Conservation (phyloP, 768 basidiomycete species). For the Gloeopeniophorella convolvens region DNA sequence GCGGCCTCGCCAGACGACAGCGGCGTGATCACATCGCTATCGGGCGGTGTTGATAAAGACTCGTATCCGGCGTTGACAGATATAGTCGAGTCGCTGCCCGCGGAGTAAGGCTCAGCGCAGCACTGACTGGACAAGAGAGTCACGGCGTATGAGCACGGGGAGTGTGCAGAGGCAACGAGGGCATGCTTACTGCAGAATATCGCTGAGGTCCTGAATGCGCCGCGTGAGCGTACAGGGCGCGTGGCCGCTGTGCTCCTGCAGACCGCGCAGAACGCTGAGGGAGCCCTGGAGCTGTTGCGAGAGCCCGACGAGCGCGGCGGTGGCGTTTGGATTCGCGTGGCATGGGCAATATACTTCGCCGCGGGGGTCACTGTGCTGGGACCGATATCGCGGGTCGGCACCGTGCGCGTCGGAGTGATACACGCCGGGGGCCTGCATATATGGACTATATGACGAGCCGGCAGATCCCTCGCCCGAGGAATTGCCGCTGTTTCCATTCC, state of each 20-base stretch:
- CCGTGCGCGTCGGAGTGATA: constrained; percentile 12
- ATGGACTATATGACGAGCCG: constrained; percentile 21
- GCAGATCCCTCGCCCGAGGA: constrained; percentile 18
- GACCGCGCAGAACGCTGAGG: constrained; percentile 13
- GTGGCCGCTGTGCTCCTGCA: constrained; percentile 18
- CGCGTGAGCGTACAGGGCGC: constrained; percentile 13
- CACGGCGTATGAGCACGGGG: not conserved
- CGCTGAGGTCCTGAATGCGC: constrained; percentile 20
- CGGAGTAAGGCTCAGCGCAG: constrained; percentile 11
- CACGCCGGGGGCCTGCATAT: constrained; percentile 16
- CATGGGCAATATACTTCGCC: constrained; percentile 17
- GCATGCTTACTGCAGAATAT: constrained; percentile 17
- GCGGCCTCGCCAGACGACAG: constrained; percentile 21
- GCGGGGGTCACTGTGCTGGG: constrained; percentile 10
- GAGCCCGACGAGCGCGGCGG: constrained; percentile 11
- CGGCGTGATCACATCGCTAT: constrained; percentile 22
- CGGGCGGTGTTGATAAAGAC: constrained; percentile 18
- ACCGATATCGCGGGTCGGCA: constrained; percentile 16
- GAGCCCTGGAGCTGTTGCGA: constrained; percentile 19
- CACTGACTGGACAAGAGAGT: constrained; percentile 9
- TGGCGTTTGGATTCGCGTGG: constrained; percentile 18
- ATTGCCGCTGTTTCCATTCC: constrained; percentile 1
- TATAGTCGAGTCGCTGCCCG: constrained; percentile 8
- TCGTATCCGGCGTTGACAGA: constrained; percentile 11
- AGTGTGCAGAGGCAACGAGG: not conserved